Conservation (phyloP, 73 alveolate species). For the Durusdinium trenchii region DNA sequence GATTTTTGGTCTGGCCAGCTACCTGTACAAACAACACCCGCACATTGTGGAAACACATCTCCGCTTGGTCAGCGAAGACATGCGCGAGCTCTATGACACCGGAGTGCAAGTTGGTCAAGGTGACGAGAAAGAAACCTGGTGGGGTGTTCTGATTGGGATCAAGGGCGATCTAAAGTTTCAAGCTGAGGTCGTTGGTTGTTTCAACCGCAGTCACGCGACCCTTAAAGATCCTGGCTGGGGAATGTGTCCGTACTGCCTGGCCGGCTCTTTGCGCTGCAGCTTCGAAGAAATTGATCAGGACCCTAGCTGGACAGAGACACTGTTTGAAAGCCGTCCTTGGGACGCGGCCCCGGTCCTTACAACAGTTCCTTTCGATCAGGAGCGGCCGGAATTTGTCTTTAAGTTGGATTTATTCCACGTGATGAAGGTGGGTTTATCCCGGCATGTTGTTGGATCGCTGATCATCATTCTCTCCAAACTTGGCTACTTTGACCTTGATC, state of each 20-base stretch:
- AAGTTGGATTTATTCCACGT: not conserved
- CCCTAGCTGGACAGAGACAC: not conserved
- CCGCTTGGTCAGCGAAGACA: not conserved
- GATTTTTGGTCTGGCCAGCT: not conserved
- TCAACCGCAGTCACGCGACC: not conserved
- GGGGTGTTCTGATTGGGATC: not conserved
- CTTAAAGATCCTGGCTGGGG: not conserved
- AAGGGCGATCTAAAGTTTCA: slow-evolving; percentile 3
- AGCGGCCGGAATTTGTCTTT: not conserved
- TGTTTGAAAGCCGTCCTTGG: not conserved
- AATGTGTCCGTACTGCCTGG: not conserved
- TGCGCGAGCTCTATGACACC: not conserved
- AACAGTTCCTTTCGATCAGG: not conserved
- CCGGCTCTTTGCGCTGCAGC: not conserved
- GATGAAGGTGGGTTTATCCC: not conserved
- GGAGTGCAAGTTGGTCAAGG: not conserved
- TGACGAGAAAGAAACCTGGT: not conserved
- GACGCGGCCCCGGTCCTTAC: not conserved
- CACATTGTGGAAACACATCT: not conserved
- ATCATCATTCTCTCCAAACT: not conserved
- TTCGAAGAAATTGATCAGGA: not conserved
- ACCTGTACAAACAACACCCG: not conserved
- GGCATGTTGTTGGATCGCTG: not conserved
- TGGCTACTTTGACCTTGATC: not conserved
- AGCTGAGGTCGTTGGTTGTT: not conserved